Evolutionary conservation across 1,284 basidiomycete species (phyloP).

Genomic region (Trichosporon sp.): DNA sequence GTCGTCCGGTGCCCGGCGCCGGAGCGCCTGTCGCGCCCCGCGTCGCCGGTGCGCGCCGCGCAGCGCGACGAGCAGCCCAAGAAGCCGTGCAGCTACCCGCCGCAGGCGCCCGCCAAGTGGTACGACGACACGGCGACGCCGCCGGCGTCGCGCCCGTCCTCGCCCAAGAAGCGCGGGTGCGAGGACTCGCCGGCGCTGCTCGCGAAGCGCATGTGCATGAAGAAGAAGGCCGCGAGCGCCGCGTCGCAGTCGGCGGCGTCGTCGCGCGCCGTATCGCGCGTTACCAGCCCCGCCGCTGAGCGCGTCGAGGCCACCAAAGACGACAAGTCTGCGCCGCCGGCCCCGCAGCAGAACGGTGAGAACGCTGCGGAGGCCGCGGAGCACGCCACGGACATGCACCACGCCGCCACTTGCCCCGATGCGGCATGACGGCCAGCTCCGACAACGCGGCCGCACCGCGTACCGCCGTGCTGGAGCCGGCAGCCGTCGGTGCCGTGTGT

Average conservation of each 20-base stretch:
- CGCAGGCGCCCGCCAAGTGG: slow-evolving; percentile 3
- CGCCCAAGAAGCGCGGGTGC: neutral
- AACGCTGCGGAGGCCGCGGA: neutral
- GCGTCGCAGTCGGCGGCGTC: neutral
- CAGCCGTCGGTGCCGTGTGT: neutral
- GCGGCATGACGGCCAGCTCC: neutral
- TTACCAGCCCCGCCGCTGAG: neutral
- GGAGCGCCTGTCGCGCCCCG: neutral
- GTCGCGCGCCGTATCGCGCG: neutral
- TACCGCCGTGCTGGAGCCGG: neutral
- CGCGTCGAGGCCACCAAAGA: neutral
- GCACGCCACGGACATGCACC: neutral
- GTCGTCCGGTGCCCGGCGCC: neutral
- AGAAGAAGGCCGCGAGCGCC: neutral
- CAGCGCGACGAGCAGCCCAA: neutral
- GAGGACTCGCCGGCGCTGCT: neutral
- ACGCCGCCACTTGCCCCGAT: neutral
- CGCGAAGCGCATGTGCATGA: slow-evolving; percentile 3
- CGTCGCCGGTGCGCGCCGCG: neutral
- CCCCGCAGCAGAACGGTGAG: neutral
- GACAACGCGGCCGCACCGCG: neutral
- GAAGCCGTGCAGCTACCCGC: neutral
- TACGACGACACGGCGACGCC: slow-evolving; percentile 1
- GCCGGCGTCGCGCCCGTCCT: neutral
- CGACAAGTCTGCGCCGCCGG: neutral